Conservation (phyloP, 2,329 filamentous ascomycete species). For the Nigrospora oryzae region DNA sequence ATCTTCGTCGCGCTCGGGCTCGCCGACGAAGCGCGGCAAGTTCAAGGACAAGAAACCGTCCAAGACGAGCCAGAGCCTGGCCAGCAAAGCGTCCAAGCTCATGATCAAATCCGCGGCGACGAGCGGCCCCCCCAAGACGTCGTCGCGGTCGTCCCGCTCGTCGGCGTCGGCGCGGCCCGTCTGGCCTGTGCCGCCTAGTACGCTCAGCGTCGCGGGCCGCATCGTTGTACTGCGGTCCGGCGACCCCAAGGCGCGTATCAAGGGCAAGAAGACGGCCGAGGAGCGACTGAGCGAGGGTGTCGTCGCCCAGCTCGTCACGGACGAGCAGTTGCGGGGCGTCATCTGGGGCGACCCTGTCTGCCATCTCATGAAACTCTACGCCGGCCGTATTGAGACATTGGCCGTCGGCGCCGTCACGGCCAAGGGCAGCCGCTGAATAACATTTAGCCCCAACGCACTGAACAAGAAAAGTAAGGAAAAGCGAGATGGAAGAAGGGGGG, state of each 20-base stretch:
- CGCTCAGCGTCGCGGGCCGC: constrained; percentile 62
- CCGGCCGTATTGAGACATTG: constrained; percentile 59
- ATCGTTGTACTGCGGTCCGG: constrained; percentile 57
- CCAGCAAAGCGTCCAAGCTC: no score
- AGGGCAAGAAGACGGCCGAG: constrained; percentile 37
- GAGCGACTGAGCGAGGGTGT: constrained; percentile 50
- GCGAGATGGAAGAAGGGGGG: neutral
- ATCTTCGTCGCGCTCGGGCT: neutral
- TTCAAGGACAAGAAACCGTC: constrained; percentile 9
- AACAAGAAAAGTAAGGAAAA: neutral
- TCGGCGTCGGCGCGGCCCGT: constrained; percentile 20
- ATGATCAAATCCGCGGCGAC: neutral
- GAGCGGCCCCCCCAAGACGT: neutral
- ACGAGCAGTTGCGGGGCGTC: constrained; percentile 59
- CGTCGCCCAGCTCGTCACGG: constrained; percentile 58
- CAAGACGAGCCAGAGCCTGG: no score
- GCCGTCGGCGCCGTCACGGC: constrained; percentile 59
- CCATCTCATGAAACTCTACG: constrained; percentile 75
- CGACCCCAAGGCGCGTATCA: constrained; percentile 24
- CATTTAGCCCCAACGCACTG: neutral
- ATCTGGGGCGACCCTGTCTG: constrained; percentile 77
- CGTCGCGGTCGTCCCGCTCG: constrained; percentile 14
- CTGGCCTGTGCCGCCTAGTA: constrained; percentile 60
- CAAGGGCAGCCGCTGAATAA: constrained; percentile 8
- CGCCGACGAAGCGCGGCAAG: constrained; percentile 8